Evolutionary conservation across 345 rosid genomes (phyloP).

Genomic region (Eucalyptus erythrocorys): DNA sequence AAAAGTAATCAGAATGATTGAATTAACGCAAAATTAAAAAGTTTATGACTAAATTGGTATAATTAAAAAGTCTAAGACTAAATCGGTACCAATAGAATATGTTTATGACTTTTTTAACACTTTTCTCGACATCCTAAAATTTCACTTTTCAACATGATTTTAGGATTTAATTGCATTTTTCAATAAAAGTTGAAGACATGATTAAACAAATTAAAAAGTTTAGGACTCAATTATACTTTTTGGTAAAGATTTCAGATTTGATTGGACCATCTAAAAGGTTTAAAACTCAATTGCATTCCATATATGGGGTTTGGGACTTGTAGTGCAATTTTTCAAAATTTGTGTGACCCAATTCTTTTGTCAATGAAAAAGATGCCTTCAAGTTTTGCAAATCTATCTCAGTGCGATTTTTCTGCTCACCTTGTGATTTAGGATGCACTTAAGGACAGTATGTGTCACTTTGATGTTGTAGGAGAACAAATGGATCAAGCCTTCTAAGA

Average conservation of each 20-base stretch:
- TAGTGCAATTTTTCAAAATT: background rate
- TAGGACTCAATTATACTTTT: too few species aligned
- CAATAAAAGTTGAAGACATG: background rate
- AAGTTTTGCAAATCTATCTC: background rate
- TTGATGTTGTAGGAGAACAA: background rate
- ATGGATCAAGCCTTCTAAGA: background rate
- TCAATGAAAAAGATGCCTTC: background rate
- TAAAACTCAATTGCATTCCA: background rate
- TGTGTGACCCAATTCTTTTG: background rate
- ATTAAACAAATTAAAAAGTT: too few species aligned
- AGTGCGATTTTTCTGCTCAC: background rate
- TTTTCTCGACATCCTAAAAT: background rate
- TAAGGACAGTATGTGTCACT: background rate
- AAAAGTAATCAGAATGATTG: accelerated
- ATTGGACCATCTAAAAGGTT: background rate
- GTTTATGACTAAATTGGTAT: too few species aligned
- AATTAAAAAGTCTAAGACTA: too few species aligned
- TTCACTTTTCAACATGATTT: background rate
- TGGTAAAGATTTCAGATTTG: background rate
- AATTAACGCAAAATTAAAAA: too few species aligned
- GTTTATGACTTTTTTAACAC: accelerated
- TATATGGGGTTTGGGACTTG: background rate
- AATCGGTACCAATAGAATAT: too few species aligned
- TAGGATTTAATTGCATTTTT: background rate
- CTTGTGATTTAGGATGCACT: background rate